Conservation (phyloP, 768 basidiomycete species). For the Filobasidium floriforme region DNA sequence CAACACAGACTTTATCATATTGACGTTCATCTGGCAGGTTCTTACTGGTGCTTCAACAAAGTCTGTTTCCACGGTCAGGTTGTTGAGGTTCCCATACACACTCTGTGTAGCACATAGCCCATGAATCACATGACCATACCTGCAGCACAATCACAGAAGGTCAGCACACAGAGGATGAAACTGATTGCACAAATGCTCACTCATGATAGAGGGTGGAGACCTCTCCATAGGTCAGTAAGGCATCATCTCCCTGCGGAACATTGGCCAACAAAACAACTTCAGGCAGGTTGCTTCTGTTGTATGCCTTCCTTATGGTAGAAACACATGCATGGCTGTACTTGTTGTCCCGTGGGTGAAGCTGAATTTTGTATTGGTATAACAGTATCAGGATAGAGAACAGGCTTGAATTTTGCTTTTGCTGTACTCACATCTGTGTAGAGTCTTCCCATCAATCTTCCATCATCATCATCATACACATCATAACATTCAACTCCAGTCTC, state of each 20-base stretch:
- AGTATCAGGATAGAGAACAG: background rate
- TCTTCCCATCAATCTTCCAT: background rate
- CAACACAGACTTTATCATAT: background rate
- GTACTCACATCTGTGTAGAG: slow-evolving; percentile 5
- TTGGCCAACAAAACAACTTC: slow-evolving; percentile 1
- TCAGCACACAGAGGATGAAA: too few relatives aligned
- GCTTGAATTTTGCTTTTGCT: background rate
- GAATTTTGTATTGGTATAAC: background rate
- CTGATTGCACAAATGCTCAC: background rate
- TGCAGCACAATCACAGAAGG: background rate
- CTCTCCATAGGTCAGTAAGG: slow-evolving; percentile 6
- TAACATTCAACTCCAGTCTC: background rate
- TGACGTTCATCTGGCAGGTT: background rate
- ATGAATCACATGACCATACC: slow-evolving; percentile 14
- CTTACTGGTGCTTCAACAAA: slow-evolving; percentile 13
- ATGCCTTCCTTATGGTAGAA: background rate
- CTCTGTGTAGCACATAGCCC: slow-evolving; percentile 1
- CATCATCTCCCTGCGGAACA: background rate
- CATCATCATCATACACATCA: slow-evolving; percentile 1
- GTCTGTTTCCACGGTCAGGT: background rate
- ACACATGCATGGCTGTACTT: slow-evolving; percentile 1
- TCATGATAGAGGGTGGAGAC: slow-evolving; percentile 9
- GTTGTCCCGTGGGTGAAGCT: slow-evolving; percentile 7
- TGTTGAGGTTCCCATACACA: slow-evolving; percentile 4
- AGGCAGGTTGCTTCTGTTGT: background rate